Evolutionary conservation across 441 rosid genomes (phyloP).

Genomic region (Erodium moschatum): DNA sequence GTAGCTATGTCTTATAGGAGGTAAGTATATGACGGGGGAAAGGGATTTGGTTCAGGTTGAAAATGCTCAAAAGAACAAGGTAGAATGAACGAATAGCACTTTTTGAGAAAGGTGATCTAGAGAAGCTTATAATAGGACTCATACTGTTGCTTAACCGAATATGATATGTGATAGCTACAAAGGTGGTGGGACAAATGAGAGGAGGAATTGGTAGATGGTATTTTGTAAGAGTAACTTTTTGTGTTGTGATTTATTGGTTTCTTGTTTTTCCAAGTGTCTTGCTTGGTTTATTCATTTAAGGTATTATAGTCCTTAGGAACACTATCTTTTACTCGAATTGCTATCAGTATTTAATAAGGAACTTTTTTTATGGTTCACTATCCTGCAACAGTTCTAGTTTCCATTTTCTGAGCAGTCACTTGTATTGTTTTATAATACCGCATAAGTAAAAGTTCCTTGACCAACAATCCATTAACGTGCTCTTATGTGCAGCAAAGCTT

Average conservation of each 20-base stretch:
- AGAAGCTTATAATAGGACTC: not conserved
- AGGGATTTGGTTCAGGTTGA: not conserved
- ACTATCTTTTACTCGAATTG: not conserved
- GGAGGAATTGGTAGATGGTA: not conserved
- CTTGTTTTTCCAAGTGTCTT: not conserved
- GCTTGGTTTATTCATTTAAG: not conserved
- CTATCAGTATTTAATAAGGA: not conserved
- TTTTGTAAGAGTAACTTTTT: not conserved
- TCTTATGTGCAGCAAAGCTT: constrained; percentile 45
- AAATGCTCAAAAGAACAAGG: not conserved
- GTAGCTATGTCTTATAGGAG: not conserved
- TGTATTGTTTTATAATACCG: not conserved
- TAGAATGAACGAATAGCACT: not conserved
- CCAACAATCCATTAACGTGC: constrained; percentile 11
- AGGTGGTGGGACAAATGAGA: not conserved
- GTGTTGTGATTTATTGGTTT: not conserved
- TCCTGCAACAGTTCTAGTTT: not conserved
- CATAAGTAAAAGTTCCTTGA: not conserved
- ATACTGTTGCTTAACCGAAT: too few relatives aligned
- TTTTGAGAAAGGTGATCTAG: not conserved
- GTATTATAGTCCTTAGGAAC: not conserved
- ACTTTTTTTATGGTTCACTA: not conserved
- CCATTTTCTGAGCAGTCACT: not conserved
- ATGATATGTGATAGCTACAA: too few relatives aligned
- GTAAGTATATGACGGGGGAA: not conserved